Conservation (phyloP, 2,329 filamentous ascomycete genomes). For the Fusarium sp. region DNA sequence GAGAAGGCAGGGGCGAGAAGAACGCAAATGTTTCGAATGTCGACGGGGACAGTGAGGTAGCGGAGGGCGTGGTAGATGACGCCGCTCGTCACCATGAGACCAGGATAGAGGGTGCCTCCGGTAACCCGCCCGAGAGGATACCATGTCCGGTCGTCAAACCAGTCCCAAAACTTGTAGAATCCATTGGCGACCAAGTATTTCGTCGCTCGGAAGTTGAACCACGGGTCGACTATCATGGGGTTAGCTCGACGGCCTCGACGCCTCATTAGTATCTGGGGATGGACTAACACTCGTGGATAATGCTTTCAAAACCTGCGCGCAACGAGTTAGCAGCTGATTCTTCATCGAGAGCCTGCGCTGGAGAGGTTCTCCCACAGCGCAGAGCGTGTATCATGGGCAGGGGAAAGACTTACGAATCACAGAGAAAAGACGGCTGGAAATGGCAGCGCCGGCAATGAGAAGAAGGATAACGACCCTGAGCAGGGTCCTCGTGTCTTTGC, state of each 20-base stretch:
- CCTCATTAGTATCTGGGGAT: slow-evolving; percentile 23
- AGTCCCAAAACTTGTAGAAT: slow-evolving; percentile 99
- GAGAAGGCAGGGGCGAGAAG: slow-evolving; percentile 95
- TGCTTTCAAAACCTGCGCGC: slow-evolving; percentile 88
- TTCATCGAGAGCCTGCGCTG: background rate
- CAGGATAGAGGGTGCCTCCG: slow-evolving; percentile 97
- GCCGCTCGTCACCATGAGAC: slow-evolving; percentile 98
- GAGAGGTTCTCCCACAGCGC: background rate
- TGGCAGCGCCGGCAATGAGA: slow-evolving; percentile 90
- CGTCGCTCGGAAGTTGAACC: slow-evolving; percentile 99
- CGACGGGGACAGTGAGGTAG: slow-evolving; percentile 89
- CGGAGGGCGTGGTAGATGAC: slow-evolving; percentile 95
- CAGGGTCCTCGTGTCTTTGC: slow-evolving; percentile 84
- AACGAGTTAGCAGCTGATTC: slow-evolving; percentile 47
- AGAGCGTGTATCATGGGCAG: slow-evolving; percentile 20
- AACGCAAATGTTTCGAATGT: slow-evolving; percentile 99
- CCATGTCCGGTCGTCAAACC: slow-evolving; percentile 99
- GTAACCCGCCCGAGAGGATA: slow-evolving; percentile 98
- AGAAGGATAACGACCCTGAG: slow-evolving; percentile 90
- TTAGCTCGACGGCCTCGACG: slow-evolving; percentile 42
- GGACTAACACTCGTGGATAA: slow-evolving; percentile 97
- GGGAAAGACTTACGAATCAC: slow-evolving; percentile 83
- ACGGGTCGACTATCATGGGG: slow-evolving; percentile 84
- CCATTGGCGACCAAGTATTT: slow-evolving; percentile 98
- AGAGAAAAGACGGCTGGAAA: slow-evolving; percentile 95